A percentile compares a stretch with the other conserved stretches of the same genome.
phyloP scores from a whole-genome alignment of 2,329 filamentous ascomycete genomes.

The Aspergillus sergii region DNA sequence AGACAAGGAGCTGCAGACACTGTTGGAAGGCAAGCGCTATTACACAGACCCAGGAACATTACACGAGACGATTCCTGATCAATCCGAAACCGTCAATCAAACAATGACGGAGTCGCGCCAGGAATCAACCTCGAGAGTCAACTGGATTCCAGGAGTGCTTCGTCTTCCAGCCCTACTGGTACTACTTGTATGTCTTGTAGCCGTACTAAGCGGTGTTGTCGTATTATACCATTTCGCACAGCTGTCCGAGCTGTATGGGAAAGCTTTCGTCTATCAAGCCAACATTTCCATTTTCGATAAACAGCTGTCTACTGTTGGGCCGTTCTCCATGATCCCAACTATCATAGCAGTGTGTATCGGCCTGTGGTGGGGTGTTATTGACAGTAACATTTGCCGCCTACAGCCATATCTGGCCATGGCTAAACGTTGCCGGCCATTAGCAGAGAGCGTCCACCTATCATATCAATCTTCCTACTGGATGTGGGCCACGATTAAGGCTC shows the following conservation, averaged over 20 bases:
- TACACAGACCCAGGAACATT: not conserved
- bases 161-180: not conserved
- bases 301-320: not conserved
- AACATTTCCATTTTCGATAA: constrained; percentile 4
- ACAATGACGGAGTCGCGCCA: not conserved
- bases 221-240: constrained; percentile 2
- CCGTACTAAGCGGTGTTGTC: not conserved
- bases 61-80: not conserved
- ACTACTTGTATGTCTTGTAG: not conserved
- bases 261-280: constrained; percentile 1
- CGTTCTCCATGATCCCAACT: constrained; percentile 4
- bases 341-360: constrained; percentile 2
- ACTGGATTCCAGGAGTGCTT: not conserved
- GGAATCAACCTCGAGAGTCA: not conserved
- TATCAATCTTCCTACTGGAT: constrained; percentile 7
- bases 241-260: not conserved
- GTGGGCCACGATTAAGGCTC: not conserved
- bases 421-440: not conserved
- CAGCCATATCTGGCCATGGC: constrained; percentile 5
- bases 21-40: not conserved
- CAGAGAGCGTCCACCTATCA: not conserved
- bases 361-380: constrained; percentile 2
- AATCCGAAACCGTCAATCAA: not conserved
- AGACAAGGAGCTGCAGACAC: not conserved
- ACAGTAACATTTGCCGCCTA: constrained; percentile 1